Evolutionary conservation across 805 yeast genomes (phyloP).

Genomic region (Huiozyma naganishii): DNA sequence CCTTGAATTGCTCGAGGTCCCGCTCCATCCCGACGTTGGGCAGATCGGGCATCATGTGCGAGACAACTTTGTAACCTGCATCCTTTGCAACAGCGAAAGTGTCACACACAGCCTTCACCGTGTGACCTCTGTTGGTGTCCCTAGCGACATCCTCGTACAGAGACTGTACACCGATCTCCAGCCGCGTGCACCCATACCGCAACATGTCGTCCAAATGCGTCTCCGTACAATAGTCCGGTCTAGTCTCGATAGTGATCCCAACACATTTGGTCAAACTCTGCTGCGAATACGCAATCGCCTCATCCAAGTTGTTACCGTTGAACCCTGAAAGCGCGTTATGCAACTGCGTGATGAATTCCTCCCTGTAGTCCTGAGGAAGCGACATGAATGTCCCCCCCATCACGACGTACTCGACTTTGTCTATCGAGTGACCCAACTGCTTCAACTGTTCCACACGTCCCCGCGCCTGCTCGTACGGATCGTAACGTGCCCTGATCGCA

Average conservation of each 20-base stretch:
- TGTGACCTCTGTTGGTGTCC: slow-evolving; percentile 96
- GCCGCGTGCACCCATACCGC: slow-evolving; percentile 89
- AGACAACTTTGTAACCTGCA: slow-evolving; percentile 94
- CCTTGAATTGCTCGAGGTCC: slow-evolving; percentile 89
- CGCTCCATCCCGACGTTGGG: slow-evolving; percentile 99
- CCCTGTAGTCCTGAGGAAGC: slow-evolving; percentile 80
- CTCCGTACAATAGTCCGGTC: slow-evolving; percentile 97
- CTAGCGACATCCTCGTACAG: slow-evolving; percentile 97
- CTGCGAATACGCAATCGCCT: slow-evolving; percentile 83
- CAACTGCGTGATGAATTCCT: slow-evolving; percentile 73
- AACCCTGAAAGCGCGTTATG: slow-evolving; percentile 94
- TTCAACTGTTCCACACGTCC: slow-evolving; percentile 94
- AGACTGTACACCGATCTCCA: slow-evolving; percentile 95
- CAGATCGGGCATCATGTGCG: slow-evolving; percentile 99
- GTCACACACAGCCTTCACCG: slow-evolving; percentile 91
- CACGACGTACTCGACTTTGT: slow-evolving; percentile 92
- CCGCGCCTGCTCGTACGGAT: slow-evolving; percentile 96
- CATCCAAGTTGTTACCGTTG: slow-evolving; percentile 78
- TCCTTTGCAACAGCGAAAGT: slow-evolving; percentile 95
- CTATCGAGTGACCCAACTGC: slow-evolving; percentile 91
- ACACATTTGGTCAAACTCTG: slow-evolving; percentile 95
- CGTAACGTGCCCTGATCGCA: slow-evolving; percentile 97
- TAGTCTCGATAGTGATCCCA: slow-evolving; percentile 94
- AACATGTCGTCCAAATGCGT: slow-evolving; percentile 94
- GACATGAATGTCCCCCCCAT: slow-evolving; percentile 99